A percentile compares a stretch with the other conserved stretches of the same genome.
Evolutionary conservation across 108 stramenopile species (phyloP).

Genomic region (Craspedostauros australis): DNA sequence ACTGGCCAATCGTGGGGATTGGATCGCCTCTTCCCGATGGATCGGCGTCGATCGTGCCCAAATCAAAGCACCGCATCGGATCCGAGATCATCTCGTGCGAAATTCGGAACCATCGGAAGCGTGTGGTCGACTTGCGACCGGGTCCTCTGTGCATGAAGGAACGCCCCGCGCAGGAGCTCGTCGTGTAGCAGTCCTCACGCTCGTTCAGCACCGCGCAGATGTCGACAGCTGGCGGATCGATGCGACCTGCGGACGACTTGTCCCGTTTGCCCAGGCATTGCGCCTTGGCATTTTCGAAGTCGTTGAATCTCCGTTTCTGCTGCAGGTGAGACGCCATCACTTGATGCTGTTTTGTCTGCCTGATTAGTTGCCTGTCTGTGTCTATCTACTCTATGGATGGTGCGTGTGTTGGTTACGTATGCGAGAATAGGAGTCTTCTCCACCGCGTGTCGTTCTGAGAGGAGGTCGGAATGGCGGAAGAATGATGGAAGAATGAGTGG

Average conservation of each 20-base stretch:
- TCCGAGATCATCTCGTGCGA: slow-evolving; percentile 64
- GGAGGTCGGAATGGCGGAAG: too few relatives aligned
- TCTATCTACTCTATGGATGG: too few relatives aligned
- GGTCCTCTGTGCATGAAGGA: slow-evolving; percentile 76
- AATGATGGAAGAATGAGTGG: too few relatives aligned
- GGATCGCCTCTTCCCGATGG: slow-evolving; percentile 79
- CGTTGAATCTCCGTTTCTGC: too few relatives aligned
- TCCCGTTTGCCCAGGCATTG: slow-evolving; percentile 75
- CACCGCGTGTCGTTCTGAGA: too few relatives aligned
- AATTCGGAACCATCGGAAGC: slow-evolving; percentile 66
- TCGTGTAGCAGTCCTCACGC: slow-evolving; percentile 59
- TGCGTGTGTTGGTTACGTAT: too few relatives aligned
- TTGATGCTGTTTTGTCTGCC: too few relatives aligned
- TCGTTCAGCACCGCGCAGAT: slow-evolving; percentile 75
- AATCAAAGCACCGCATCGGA: slow-evolving; percentile 61
- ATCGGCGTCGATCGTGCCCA: slow-evolving; percentile 51
- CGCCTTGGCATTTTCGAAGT: slow-evolving; percentile 65
- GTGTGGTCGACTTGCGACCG: slow-evolving; percentile 60
- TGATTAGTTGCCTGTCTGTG: too few relatives aligned
- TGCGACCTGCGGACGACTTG: slow-evolving; percentile 75
- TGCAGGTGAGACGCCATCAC: too few relatives aligned
- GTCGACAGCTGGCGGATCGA: slow-evolving; percentile 78
- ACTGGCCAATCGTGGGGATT: slow-evolving; percentile 66
- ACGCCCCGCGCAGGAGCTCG: slow-evolving; percentile 70
- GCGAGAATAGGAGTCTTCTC: too few relatives aligned